Evolutionary conservation across 129 eudicot species (phyloP).

Genomic region (Cynara cardunculus): DNA sequence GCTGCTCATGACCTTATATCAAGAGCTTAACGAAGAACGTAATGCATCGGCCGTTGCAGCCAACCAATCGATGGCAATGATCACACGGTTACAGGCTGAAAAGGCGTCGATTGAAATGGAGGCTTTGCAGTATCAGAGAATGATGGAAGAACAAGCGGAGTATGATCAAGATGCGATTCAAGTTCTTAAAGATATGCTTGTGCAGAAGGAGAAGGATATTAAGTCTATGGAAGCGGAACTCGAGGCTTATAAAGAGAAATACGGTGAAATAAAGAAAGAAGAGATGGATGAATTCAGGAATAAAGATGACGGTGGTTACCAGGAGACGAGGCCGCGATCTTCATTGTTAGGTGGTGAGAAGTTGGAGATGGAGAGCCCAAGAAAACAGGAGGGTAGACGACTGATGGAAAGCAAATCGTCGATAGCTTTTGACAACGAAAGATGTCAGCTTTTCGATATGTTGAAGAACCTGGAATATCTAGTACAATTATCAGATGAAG

Average conservation of each 20-base stretch:
- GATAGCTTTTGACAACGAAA: slow-evolving; percentile 55
- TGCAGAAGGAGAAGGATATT: slow-evolving; percentile 54
- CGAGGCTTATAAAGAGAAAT: slow-evolving; percentile 40
- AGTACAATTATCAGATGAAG: slow-evolving; percentile 25
- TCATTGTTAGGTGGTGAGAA: slow-evolving; percentile 27
- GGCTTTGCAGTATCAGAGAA: slow-evolving; percentile 77
- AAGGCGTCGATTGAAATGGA: slow-evolving; percentile 92
- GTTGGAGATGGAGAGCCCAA: slow-evolving; percentile 28
- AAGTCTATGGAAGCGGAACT: slow-evolving; percentile 53
- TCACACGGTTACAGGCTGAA: slow-evolving; percentile 76
- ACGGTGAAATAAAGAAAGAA: slow-evolving; percentile 35
- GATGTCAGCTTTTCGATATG: slow-evolving; percentile 45
- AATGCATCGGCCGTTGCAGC: slow-evolving; percentile 88
- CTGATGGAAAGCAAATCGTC: slow-evolving; percentile 16
- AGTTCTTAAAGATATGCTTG: slow-evolving; percentile 49
- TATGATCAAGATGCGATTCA: slow-evolving; percentile 74
- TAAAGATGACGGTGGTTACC: slow-evolving; percentile 28
- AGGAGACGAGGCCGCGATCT: slow-evolving; percentile 33
- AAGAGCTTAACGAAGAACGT: slow-evolving; percentile 87
- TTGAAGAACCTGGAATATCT: slow-evolving; percentile 51
- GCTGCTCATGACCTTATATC: slow-evolving; percentile 52
- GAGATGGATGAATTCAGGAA: slow-evolving; percentile 25
- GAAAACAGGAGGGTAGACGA: slow-evolving; percentile 18
- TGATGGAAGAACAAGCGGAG: slow-evolving; percentile 87
- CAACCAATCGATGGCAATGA: slow-evolving; percentile 97